Evolutionary conservation across 2,329 filamentous ascomycete genomes (phyloP).

Genomic region (Lasiodiplodia citricola): DNA sequence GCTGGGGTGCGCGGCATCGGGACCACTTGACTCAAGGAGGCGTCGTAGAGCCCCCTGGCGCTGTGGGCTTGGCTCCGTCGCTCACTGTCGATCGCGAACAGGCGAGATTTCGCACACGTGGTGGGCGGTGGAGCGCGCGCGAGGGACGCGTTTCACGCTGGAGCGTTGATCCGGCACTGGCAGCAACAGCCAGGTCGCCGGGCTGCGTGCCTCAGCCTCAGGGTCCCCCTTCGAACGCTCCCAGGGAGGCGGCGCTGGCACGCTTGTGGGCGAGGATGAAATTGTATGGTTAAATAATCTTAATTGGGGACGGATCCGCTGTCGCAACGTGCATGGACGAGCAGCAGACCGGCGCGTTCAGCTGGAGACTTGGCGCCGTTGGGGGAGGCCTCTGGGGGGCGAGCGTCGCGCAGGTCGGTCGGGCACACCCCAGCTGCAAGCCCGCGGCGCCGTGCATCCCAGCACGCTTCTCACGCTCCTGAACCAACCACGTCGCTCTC

Average conservation of each 20-base stretch:
- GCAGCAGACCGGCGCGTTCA: conserved; percentile 16
- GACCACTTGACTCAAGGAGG: conserved; percentile 1
- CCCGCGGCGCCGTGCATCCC: conserved; percentile 7
- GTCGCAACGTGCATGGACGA: conserved; percentile 19
- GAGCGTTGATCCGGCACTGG: conserved; percentile 11
- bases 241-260: background rate
- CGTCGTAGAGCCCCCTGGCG: conserved; percentile 11
- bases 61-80: conserved; percentile 12
- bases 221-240: background rate
- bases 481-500: conserved; percentile 6
- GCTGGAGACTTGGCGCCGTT: conserved; percentile 13
- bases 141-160: conserved; percentile 18
- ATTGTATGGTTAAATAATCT: conserved; percentile 25
- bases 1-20: background rate
- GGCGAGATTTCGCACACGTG: conserved; percentile 22
- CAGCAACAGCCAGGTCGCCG: conserved; percentile 14
- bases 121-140: conserved; percentile 16
- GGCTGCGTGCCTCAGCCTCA: conserved; percentile 6
- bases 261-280: conserved; percentile 1
- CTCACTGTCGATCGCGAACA: conserved; percentile 15
- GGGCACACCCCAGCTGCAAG: conserved; percentile 8
- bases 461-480: conserved; percentile 3
- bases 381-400: background rate
- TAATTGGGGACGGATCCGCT: conserved; percentile 15
- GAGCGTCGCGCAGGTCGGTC: background rate